Evolutionary conservation across 1,284 basidiomycete species (phyloP).

Genomic region (Puccinia polysora): DNA sequence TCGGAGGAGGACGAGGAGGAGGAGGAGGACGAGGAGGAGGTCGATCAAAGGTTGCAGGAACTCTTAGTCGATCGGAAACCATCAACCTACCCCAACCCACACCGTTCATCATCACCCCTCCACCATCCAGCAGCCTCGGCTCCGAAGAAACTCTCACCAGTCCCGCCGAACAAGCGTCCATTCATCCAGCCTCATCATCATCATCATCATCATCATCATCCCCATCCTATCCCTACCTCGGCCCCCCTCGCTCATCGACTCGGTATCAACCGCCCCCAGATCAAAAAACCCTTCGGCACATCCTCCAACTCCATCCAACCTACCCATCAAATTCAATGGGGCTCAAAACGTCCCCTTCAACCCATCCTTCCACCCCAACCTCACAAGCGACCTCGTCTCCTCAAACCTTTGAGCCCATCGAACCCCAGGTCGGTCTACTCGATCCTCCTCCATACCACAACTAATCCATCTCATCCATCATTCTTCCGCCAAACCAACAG

Average conservation of each 20-base stretch:
- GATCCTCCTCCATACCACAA: too few relatives aligned
- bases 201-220: neutral
- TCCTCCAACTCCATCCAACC: conserved; percentile 4
- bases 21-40: conserved; percentile 7
- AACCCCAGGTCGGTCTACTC: too few relatives aligned
- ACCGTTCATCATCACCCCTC: conserved; percentile 6
- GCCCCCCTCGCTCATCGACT: neutral
- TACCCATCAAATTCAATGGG: conserved; percentile 5
- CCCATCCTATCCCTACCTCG: conserved; percentile 1
- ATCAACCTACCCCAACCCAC: neutral
- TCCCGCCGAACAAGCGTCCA: too few relatives aligned
- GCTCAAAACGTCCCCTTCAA: conserved; percentile 9
- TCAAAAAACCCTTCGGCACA: neutral
- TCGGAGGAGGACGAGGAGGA: neutral
- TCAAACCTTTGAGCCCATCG: too few relatives aligned
- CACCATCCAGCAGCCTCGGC: too few relatives aligned
- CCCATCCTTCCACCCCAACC: too few relatives aligned
- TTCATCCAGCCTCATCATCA: too few relatives aligned
- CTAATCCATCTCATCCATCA: too few relatives aligned
- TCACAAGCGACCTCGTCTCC: too few relatives aligned
- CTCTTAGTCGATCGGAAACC: neutral
- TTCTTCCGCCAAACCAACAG: too few relatives aligned
- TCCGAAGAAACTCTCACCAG: too few relatives aligned
- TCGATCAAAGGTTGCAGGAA: neutral
- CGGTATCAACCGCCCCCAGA: neutral